Conservation (phyloP, 2,329 filamentous ascomycete genomes). For the Trichophyton benhamiae region DNA sequence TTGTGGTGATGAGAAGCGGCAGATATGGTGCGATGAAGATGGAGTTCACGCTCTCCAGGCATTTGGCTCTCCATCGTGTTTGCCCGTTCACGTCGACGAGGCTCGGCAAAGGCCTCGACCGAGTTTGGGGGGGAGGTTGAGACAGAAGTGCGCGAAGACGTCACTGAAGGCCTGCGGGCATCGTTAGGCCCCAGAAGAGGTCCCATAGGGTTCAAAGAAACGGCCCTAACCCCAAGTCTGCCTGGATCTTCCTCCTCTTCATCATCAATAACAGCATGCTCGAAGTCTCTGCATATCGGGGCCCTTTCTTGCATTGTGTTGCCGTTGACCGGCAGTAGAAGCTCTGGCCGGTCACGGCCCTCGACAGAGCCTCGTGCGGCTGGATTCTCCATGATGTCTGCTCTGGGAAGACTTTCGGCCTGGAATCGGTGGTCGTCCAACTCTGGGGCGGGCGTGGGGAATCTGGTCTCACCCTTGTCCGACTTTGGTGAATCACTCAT, state of each 20-base stretch:
- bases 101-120: constrained; percentile 90
- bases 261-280: constrained; percentile 73
- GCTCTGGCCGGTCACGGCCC: constrained; percentile 37
- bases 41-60: constrained; percentile 43
- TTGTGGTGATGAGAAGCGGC: constrained; percentile 51
- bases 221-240: constrained; percentile 22
- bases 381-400: constrained; percentile 24
- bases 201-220: constrained; percentile 33
- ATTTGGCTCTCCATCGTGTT: constrained; percentile 51
- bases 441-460: constrained; percentile 51
- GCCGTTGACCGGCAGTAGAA: constrained; percentile 32
- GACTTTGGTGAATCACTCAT: constrained; percentile 51
- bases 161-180: constrained; percentile 28
- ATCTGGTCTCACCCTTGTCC: constrained; percentile 48
- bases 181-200: constrained; percentile 27
- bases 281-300: constrained; percentile 65
- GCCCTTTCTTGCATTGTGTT: constrained; percentile 32
- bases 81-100: constrained; percentile 67
- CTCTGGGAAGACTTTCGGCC: constrained; percentile 26
- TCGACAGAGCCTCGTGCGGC: constrained; percentile 27
- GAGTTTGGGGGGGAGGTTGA: constrained; percentile 87
- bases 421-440: constrained; percentile 71
- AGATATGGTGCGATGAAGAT: constrained; percentile 60
- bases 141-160: constrained; percentile 45
- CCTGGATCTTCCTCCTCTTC: constrained; percentile 40